phyloP scores from a whole-genome alignment of 2,329 filamentous ascomycete species.

The Colletotrichum tropicale region DNA sequence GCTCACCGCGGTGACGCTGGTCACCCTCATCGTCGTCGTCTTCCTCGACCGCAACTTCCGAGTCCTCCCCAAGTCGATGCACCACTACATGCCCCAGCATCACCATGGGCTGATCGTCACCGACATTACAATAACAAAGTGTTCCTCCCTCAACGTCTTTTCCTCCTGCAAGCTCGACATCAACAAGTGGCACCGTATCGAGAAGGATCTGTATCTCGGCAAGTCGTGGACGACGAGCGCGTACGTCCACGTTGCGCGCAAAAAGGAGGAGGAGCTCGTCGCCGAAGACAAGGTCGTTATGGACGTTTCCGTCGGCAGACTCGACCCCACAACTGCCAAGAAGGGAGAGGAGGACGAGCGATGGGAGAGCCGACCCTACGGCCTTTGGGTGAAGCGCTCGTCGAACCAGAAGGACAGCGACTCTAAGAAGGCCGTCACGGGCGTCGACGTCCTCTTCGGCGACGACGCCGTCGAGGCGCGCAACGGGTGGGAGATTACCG shows the following conservation, averaged over 20 bases:
- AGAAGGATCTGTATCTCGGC: constrained; percentile 82
- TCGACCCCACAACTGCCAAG: constrained; percentile 67
- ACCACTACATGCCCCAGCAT: constrained; percentile 85
- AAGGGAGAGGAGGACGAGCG: constrained; percentile 60
- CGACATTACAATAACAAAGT: constrained; percentile 80
- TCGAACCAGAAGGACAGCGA: constrained; percentile 76
- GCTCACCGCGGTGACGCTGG: constrained; percentile 67
- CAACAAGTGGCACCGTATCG: constrained; percentile 77
- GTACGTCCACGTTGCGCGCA: constrained; percentile 82
- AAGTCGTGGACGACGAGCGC: constrained; percentile 76
- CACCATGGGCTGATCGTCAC: constrained; percentile 85
- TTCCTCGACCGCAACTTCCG: constrained; percentile 89
- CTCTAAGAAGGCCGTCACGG: constrained; percentile 75
- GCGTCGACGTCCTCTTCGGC: constrained; percentile 86
- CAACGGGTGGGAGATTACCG: constrained; percentile 80
- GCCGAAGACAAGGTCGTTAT: constrained; percentile 79
- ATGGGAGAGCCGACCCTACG: constrained; percentile 80
- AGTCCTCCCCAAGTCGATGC: constrained; percentile 83
- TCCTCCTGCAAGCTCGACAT: constrained; percentile 78
- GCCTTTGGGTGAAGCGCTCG: constrained; percentile 83
- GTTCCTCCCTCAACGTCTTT: constrained; percentile 76
- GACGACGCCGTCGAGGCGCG: constrained; percentile 91
- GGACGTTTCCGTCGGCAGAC: constrained; percentile 75
- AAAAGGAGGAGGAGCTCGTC: constrained; percentile 82
- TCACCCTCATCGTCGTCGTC: constrained; percentile 75